phyloP scores from a whole-genome alignment of 305 asterid genomes.

The Salvia sclarea region DNA sequence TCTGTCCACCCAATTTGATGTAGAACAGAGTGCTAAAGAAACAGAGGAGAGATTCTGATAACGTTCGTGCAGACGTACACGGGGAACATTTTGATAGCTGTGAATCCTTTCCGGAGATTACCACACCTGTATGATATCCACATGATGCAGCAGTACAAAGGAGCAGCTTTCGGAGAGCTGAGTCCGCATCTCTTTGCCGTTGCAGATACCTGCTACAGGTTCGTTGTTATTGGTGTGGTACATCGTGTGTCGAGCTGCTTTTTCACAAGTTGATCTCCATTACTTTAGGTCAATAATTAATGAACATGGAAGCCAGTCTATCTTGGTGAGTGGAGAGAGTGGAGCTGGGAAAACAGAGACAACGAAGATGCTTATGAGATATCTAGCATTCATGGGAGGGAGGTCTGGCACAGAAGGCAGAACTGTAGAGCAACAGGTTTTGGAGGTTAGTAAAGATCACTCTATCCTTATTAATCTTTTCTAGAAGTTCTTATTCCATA shows the following conservation, averaged over 20 bases:
- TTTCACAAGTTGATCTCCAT: slow-evolving; percentile 12
- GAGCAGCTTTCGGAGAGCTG: slow-evolving; percentile 92
- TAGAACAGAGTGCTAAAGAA: not conserved
- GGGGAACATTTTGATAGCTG: slow-evolving; percentile 90
- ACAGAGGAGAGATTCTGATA: not conserved
- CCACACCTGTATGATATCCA: slow-evolving; percentile 87
- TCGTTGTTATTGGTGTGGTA: not conserved
- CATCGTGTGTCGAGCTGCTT: too few species aligned
- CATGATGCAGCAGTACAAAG: slow-evolving; percentile 97
- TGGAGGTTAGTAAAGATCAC: slow-evolving; percentile 62
- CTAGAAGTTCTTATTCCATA: slow-evolving; percentile 29
- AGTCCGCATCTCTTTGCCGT: slow-evolving; percentile 98
- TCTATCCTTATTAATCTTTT: slow-evolving; percentile 16
- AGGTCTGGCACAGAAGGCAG: slow-evolving; percentile 84
- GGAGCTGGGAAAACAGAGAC: slow-evolving; percentile 99
- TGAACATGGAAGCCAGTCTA: slow-evolving; percentile 89
- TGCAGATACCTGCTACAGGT: slow-evolving; percentile 94
- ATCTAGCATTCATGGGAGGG: slow-evolving; percentile 98
- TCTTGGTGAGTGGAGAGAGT: slow-evolving; percentile 96
- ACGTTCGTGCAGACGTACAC: slow-evolving; percentile 79
- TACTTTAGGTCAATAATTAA: slow-evolving; percentile 69
- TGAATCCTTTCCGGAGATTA: slow-evolving; percentile 84
- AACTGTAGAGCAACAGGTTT: slow-evolving; percentile 94
- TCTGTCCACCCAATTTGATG: not conserved
- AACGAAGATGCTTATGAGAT: slow-evolving; percentile 92